Evolutionary conservation across 2,329 filamentous ascomycete genomes (phyloP).

Genomic region (Macrophomina phaseolina): DNA sequence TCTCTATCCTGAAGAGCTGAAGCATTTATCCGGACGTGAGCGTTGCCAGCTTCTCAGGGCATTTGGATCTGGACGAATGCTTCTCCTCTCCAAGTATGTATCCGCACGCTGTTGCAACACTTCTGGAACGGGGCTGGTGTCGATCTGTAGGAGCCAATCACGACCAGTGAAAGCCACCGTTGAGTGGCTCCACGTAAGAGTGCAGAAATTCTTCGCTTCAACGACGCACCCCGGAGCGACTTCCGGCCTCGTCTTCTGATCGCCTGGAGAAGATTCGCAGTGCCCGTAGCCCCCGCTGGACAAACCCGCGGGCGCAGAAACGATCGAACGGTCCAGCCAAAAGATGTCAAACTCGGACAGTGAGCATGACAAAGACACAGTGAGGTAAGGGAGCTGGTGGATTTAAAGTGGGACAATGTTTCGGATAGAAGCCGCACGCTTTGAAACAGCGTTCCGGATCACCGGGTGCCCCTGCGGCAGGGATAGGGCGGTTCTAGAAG

Average conservation of each 20-base stretch:
- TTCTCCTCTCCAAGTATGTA: too few relatives aligned
- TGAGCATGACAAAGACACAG: not conserved
- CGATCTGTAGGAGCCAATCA: too few relatives aligned
- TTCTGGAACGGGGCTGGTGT: too few relatives aligned
- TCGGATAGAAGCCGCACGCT: slow-evolving; percentile 15
- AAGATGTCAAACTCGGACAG: not conserved
- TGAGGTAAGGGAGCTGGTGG: not conserved
- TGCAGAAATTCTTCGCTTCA: not conserved
- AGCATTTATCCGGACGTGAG: too few relatives aligned
- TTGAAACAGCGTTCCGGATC: slow-evolving; percentile 15
- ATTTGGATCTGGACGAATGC: too few relatives aligned
- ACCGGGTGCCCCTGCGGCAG: slow-evolving; percentile 16
- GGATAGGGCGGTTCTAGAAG: slow-evolving; percentile 17
- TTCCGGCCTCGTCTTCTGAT: not conserved
- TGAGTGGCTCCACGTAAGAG: not conserved
- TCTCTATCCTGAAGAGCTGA: too few relatives aligned
- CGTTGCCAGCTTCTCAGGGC: too few relatives aligned
- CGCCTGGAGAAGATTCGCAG: not conserved
- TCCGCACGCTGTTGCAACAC: too few relatives aligned
- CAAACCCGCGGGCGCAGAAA: not conserved
- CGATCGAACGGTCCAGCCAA: not conserved
- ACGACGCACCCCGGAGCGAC: not conserved
- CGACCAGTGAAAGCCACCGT: too few relatives aligned
- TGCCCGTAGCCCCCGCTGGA: not conserved
- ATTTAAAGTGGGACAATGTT: slow-evolving; percentile 24